Evolutionary conservation across 345 rosid genomes (phyloP), one percentile per base, ranked within the genome.

Genomic region (Litchi chinensis): DNA sequence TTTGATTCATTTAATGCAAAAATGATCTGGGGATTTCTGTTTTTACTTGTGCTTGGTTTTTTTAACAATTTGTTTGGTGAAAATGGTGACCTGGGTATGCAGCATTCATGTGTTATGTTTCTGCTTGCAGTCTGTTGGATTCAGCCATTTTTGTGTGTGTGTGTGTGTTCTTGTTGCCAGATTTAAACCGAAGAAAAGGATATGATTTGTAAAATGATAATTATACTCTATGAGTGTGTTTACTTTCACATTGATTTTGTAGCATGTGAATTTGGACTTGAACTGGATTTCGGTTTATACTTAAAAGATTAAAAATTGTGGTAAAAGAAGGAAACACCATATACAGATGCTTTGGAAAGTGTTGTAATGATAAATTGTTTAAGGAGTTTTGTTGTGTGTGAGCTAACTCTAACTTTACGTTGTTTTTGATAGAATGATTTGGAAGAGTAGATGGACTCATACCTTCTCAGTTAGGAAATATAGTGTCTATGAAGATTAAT

Each of bases 21-120:
- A 10, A 10, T 57, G 46, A n/a, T 74, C 72, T 69, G 65, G 64
- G 41, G 46, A 10, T 81, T 65, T 70, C 19, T 44, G 48, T 44
- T 15, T 60, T 5, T 13, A 8, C 5, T 11, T 4, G 24, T 62
- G 65, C 32, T 7, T 62, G 32, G 65, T 32, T 11, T 7, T 60
- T 60, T 60, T 8, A 60, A 60, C 15, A 60, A n/a, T 5, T 60
- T 16, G 11, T 10, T 60, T 16, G 11, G 24, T 60, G 28, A n/a
- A 60, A n/a, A 8, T n/a, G 28, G 12, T 50, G 19, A 54, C 32
- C 16, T 71, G 41, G 46, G 11, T 70, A 10, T 5, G 21, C 24
- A 60, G 64, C 21, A n/a, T 59, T 19, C 26, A 2, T 59, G 21
- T 26, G 24, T 57, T 57, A 15, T 50, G 56, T 46, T 46, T 16